A percentile compares a stretch with the other conserved stretches of the same genome.
Conservation (phyloP, 148 eudicot genomes). For the Cornus kousa region DNA sequence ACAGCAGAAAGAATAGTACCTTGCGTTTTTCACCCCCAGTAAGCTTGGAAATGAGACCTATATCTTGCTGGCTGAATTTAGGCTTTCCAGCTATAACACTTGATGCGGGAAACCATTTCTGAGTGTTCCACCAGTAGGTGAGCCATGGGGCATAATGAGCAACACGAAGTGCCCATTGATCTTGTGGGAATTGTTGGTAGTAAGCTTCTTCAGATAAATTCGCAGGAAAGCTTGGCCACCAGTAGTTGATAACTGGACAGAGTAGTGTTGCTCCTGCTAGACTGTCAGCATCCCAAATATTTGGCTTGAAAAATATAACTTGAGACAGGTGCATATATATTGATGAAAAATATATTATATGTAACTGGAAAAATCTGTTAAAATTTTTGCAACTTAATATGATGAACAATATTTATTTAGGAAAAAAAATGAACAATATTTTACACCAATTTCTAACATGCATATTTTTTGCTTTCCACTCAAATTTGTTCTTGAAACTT, state of each 20-base stretch:
- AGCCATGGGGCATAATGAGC: slow-evolving; percentile 51
- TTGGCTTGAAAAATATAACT: not conserved
- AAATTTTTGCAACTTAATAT: no score
- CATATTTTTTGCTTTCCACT: no score
- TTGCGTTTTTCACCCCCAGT: not conserved
- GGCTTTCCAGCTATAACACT: slow-evolving; percentile 24
- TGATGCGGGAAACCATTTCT: slow-evolving; percentile 34
- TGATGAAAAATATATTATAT: no score
- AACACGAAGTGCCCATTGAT: slow-evolving; percentile 46
- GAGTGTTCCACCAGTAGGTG: slow-evolving; percentile 64
- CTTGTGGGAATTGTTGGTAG: slow-evolving; percentile 24
- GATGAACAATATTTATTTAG: no score
- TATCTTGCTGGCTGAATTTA: slow-evolving; percentile 25
- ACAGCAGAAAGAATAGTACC: slow-evolving; percentile 16
- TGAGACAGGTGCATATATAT: not conserved
- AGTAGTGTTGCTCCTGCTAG: slow-evolving; percentile 39
- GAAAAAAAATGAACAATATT: no score
- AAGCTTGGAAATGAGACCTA: slow-evolving; percentile 16
- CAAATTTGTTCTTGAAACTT: no score
- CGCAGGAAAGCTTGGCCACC: slow-evolving; percentile 44
- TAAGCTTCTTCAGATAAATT: slow-evolving; percentile 36
- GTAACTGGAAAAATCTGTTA: no score
- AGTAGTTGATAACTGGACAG: slow-evolving; percentile 47
- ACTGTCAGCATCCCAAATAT: slow-evolving; percentile 24
- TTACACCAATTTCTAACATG: no score